phyloP scores from a whole-genome alignment of 495 filamentous ascomycete genomes.

The Tetracladium marchalianum region DNA sequence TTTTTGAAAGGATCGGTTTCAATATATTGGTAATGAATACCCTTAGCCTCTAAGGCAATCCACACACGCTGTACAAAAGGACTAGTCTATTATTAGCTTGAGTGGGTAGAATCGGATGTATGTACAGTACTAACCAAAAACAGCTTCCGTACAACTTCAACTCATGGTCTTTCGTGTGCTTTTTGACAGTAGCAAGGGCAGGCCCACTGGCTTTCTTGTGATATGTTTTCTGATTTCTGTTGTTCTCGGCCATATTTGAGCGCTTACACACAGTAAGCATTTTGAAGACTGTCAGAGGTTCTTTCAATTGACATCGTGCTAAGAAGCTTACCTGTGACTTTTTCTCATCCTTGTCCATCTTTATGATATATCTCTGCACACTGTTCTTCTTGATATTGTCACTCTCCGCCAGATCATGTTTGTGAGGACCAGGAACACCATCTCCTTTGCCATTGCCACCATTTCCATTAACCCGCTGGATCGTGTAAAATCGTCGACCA shows the following conservation, averaged over 20 bases:
- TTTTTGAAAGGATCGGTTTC: conserved; percentile 86
- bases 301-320: not conserved
- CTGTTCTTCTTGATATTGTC: conserved; percentile 83
- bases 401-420: conserved; percentile 67
- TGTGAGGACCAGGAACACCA: conserved; percentile 56
- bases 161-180: conserved; percentile 57
- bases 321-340: conserved; percentile 49
- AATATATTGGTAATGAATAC: conserved; percentile 79
- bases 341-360: conserved; percentile 58
- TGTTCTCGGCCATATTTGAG: conserved; percentile 11
- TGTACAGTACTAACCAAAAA: conserved; percentile 60
- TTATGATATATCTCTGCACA: conserved; percentile 55
- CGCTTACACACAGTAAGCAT: not conserved
- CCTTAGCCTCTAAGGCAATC: conserved; percentile 88
- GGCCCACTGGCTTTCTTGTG: conserved; percentile 75
- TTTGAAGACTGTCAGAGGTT: not conserved
- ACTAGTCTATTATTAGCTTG: conserved; percentile 3
- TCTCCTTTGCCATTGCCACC: conserved; percentile 63
- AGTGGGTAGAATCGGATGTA: not conserved
- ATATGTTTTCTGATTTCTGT: conserved; percentile 56
- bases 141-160: conserved; percentile 83
- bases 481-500: conserved; percentile 55
- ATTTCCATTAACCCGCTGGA: conserved; percentile 71
- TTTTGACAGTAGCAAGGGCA: conserved; percentile 64
- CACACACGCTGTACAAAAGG: conserved; percentile 86